Evolutionary conservation across 129 eudicot species (phyloP).

Genomic region (Apium graveolens): DNA sequence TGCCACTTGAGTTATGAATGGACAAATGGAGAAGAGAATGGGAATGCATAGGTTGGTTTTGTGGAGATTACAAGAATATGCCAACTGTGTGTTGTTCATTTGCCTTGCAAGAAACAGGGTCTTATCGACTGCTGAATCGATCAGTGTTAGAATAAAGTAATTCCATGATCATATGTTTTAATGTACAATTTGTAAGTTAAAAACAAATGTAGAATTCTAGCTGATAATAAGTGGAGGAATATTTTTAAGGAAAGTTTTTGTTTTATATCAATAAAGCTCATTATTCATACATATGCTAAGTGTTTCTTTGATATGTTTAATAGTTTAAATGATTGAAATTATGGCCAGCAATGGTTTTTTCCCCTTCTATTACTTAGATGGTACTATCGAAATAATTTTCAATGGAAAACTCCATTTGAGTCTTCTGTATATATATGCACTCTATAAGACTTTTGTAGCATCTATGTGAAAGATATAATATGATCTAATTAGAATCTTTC

Average conservation of each 20-base stretch:
- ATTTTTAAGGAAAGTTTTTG: neutral
- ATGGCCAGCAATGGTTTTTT: too few species aligned
- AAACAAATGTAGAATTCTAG: too few species aligned
- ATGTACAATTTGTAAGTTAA: neutral
- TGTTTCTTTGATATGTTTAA: neutral
- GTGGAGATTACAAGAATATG: slow-evolving; percentile 15
- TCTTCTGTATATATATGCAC: too few species aligned
- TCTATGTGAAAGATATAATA: neutral
- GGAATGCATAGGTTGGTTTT: neutral
- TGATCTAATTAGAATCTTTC: too few species aligned
- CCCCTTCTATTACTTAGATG: too few species aligned
- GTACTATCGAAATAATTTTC: too few species aligned
- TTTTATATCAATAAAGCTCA: neutral
- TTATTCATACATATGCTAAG: neutral
- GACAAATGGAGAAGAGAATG: neutral
- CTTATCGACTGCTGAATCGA: too few species aligned
- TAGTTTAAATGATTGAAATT: too few species aligned
- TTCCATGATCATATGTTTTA: neutral
- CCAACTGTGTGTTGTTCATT: slow-evolving; percentile 11
- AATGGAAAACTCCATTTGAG: too few species aligned
- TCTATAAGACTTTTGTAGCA: neutral
- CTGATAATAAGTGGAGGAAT: neutral
- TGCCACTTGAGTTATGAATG: neutral
- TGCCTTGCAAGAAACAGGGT: neutral
- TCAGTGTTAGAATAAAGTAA: neutral